Conservation (phyloP, 2,329 filamentous ascomycete genomes). For the Remersonia thermophila region DNA sequence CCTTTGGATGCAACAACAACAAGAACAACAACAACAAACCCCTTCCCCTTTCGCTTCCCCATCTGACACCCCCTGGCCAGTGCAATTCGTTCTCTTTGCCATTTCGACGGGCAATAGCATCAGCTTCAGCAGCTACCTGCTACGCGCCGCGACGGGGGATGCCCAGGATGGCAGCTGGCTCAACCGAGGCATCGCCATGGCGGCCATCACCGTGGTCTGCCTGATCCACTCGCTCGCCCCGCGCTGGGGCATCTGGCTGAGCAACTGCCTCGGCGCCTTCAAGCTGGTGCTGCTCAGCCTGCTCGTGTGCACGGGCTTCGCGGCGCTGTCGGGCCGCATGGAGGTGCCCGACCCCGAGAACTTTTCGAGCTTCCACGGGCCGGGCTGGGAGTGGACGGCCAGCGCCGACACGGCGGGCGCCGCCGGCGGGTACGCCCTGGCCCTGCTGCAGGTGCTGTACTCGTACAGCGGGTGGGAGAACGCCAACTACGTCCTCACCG, state of each 20-base stretch:
- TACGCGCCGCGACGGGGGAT: constrained; percentile 18
- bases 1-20: no score
- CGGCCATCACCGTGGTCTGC: constrained; percentile 23
- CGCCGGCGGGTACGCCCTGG: constrained; percentile 21
- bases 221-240: constrained; percentile 26
- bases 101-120: constrained; percentile 25
- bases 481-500: constrained; percentile 26
- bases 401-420: constrained; percentile 3
- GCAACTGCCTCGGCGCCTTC: constrained; percentile 25
- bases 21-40: no score
- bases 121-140: constrained; percentile 23
- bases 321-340: constrained; percentile 19
- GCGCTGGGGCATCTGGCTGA: constrained; percentile 23
- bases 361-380: constrained; percentile 18
- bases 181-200: constrained; percentile 23
- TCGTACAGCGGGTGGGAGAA: constrained; percentile 29
- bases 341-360: constrained; percentile 14
- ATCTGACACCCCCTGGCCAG: constrained; percentile 6
- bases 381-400: constrained; percentile 3
- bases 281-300: constrained; percentile 24
- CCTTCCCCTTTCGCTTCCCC: not conserved
- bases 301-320: constrained; percentile 22
- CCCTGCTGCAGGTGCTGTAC: constrained; percentile 25
- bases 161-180: constrained; percentile 20
- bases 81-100: constrained; percentile 25